phyloP scores from a whole-genome alignment of 768 basidiomycete genomes.

The Lactifluus hygrophoroides region DNA sequence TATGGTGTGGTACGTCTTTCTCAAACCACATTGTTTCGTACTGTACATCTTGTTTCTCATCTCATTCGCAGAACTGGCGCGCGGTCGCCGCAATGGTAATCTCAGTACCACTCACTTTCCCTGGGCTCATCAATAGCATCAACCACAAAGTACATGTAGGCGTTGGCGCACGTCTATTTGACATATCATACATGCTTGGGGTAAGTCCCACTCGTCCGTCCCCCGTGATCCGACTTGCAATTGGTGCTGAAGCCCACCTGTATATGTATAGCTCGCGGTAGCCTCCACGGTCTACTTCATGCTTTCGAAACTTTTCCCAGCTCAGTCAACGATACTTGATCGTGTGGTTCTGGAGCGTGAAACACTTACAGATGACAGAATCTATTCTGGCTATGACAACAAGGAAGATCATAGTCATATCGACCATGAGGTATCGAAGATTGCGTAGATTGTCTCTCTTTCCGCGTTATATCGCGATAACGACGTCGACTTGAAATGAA shows the following conservation, averaged over 20 bases:
- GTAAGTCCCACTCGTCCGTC: constrained; percentile 28
- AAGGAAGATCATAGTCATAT: not conserved
- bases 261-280: constrained; percentile 12
- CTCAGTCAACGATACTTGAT: constrained; percentile 18
- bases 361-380: not conserved
- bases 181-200: constrained; percentile 71
- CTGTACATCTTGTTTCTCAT: not conserved
- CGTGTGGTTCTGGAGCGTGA: constrained; percentile 6
- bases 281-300: constrained; percentile 14
- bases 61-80: constrained; percentile 65
- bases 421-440: not conserved
- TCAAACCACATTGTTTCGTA: no score
- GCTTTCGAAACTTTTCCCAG: constrained; percentile 16
- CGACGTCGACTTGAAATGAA: not conserved
- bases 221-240: not conserved
- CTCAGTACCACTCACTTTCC: constrained; percentile 63
- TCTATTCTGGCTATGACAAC: not conserved
- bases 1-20: constrained; percentile 47
- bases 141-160: constrained; percentile 57
- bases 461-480: no score
- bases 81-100: constrained; percentile 59
- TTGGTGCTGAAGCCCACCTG: not conserved
- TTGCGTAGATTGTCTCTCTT: not conserved
- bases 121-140: constrained; percentile 72
- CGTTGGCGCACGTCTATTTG: constrained; percentile 46